phyloP scores from a whole-genome alignment of 805 yeast genomes.

The Kuraishia cidri region DNA sequence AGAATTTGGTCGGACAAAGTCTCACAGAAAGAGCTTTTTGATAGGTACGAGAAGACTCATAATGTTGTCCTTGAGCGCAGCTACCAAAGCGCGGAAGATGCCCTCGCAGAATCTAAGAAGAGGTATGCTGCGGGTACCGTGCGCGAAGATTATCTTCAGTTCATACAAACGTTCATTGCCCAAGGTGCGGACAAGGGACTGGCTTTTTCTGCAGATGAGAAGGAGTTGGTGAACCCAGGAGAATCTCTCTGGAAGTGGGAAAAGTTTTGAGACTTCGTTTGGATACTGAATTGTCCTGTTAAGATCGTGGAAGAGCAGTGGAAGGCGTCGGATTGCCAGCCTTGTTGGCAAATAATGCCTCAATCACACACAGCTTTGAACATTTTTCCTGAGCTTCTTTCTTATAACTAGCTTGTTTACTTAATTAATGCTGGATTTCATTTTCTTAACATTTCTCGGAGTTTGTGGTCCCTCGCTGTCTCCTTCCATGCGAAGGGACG shows the following conservation, averaged over 20 bases:
- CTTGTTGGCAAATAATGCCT: too few relatives aligned
- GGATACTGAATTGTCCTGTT: too few relatives aligned
- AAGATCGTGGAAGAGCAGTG: too few relatives aligned
- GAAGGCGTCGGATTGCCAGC: too few relatives aligned
- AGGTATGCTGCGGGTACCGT: slow-evolving; percentile 20
- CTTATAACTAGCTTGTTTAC: too few relatives aligned
- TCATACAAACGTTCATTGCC: slow-evolving; percentile 23
- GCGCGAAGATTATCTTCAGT: slow-evolving; percentile 23
- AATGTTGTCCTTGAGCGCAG: slow-evolving; percentile 22
- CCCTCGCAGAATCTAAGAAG: slow-evolving; percentile 19
- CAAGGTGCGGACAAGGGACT: slow-evolving; percentile 32
- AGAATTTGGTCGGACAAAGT: slow-evolving; percentile 32
- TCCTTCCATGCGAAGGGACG: too few relatives aligned
- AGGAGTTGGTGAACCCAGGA: slow-evolving; percentile 35
- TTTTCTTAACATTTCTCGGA: too few relatives aligned
- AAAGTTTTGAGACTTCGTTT: too few relatives aligned
- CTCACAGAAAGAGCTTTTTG: slow-evolving; percentile 26
- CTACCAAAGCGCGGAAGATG: slow-evolving; percentile 22
- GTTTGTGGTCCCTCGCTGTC: too few relatives aligned
- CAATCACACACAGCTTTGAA: too few relatives aligned
- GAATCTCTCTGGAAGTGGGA: slow-evolving; percentile 35
- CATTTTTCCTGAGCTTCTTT: too few relatives aligned
- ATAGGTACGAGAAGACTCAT: slow-evolving; percentile 29
- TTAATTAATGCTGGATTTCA: too few relatives aligned
- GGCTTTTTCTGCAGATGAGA: slow-evolving; percentile 19